These are phyloP conservation scores for Alternaria sp. DNA, from an alignment of 2,329 filamentous ascomycete species.

Conservation along the genomic window DNA sequence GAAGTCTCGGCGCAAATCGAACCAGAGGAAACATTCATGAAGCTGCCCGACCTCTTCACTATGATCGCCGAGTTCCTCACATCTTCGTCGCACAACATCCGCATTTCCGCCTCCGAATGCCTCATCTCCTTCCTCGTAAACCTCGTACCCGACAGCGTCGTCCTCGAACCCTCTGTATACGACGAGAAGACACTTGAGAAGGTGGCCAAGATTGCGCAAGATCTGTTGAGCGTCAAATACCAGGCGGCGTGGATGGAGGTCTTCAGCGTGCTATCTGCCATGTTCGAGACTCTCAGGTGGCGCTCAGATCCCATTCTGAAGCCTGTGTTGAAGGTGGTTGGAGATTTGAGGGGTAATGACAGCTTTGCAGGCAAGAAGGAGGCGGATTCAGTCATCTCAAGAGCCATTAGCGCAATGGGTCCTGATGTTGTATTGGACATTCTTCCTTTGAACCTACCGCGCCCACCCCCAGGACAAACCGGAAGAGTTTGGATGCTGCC, in stretches of 20 bases:
- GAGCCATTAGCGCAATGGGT: constrained; percentile 88
- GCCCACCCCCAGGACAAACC: constrained; percentile 75
- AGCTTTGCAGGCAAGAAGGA: constrained; percentile 94
- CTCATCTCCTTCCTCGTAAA: constrained; percentile 91
- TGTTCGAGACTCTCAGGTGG: constrained; percentile 89
- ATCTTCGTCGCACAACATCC: constrained; percentile 89
- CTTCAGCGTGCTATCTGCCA: constrained; percentile 83
- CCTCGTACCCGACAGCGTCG: constrained; percentile 81
- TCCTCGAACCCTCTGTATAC: constrained; percentile 87
- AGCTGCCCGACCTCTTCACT: constrained; percentile 82
- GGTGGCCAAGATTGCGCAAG: constrained; percentile 73
- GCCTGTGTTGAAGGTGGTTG: constrained; percentile 77
- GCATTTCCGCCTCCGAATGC: constrained; percentile 92
- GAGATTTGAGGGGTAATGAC: constrained; percentile 85
- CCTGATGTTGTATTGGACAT: constrained; percentile 82
- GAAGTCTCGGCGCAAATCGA: constrained; percentile 90
- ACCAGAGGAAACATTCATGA: constrained; percentile 89
- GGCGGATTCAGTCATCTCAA: constrained; percentile 86
- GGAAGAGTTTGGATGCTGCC: constrained; percentile 95
- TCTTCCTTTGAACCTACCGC: constrained; percentile 83
- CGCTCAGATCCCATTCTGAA: constrained; percentile 78
- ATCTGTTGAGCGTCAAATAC: constrained; percentile 85
- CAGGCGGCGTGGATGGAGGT: constrained; percentile 95
- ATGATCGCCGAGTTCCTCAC: constrained; percentile 82
- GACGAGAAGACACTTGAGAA: constrained; percentile 90